phyloP scores from a whole-genome alignment of 192 early-diverging fungal genomes.

The Phlyctochytrium arcticum region DNA sequence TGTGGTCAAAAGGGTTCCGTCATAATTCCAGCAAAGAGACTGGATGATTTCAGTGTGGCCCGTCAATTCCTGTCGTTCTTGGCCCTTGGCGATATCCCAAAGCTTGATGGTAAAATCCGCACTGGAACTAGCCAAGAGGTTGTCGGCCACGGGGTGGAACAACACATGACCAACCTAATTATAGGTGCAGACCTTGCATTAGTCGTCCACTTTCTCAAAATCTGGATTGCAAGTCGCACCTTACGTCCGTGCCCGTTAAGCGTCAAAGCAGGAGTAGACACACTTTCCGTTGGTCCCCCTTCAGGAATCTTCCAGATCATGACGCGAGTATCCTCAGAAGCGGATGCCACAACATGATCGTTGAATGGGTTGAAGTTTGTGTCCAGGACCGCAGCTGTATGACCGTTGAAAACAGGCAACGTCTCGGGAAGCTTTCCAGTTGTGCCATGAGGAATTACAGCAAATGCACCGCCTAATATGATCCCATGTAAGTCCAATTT shows the following conservation, averaged over 20 bases:
- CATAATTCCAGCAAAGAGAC: constrained; percentile 84
- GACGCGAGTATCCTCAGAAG: constrained; percentile 62
- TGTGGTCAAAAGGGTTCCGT: constrained; percentile 80
- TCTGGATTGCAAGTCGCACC: constrained; percentile 9
- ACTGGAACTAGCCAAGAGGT: constrained; percentile 84
- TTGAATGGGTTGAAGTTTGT: constrained; percentile 98
- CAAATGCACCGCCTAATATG: constrained; percentile 87
- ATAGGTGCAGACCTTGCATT: too few species aligned
- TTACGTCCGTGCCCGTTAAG: constrained; percentile 79
- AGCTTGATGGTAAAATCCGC: constrained; percentile 73
- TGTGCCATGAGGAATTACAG: constrained; percentile 78
- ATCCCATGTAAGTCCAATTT: constrained; percentile 1
- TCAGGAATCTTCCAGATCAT: constrained; percentile 96
- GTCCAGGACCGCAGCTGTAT: constrained; percentile 92
- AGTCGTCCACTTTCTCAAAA: background rate
- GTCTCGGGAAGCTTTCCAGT: constrained; percentile 87
- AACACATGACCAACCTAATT: constrained; percentile 92
- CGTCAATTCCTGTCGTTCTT: constrained; percentile 69
- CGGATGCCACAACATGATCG: constrained; percentile 87
- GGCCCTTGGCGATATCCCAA: constrained; percentile 90
- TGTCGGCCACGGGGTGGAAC: constrained; percentile 95
- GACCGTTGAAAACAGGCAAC: constrained; percentile 87
- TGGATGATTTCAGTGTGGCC: constrained; percentile 91
- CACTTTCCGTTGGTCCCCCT: constrained; percentile 64
- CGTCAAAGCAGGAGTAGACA: constrained; percentile 73